Percentiles rank a stretch among this genome's conserved stretches.
These are phyloP conservation scores for Luffa aegyptiaca DNA, from an alignment of 306 rosid genomes.

Conservation along the genomic window DNA sequence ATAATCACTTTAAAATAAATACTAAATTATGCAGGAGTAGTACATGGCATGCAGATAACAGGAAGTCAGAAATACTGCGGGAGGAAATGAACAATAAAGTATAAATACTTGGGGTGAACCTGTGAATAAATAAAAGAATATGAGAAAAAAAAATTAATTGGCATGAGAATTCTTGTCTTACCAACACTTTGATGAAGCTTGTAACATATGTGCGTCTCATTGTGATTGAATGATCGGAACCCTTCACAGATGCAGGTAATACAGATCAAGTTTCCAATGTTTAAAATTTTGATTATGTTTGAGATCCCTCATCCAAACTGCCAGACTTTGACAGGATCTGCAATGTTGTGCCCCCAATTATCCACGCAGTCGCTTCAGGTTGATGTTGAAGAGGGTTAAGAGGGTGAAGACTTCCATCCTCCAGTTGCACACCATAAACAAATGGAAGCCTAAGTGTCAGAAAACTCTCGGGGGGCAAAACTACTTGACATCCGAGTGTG, in stretches of 20 bases:
- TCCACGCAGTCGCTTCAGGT: conserved; percentile 90
- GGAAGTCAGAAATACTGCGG: background rate
- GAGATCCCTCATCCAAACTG: conserved; percentile 37
- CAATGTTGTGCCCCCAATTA: conserved; percentile 61
- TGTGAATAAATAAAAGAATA: background rate
- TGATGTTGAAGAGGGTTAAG: conserved; percentile 63
- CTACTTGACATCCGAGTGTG: conserved; percentile 58
- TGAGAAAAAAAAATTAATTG: background rate
- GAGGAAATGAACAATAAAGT: background rate
- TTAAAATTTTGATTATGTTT: conserved; percentile 21
- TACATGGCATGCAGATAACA: background rate
- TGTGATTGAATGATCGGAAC: background rate
- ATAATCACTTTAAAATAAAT: background rate
- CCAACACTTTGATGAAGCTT: background rate
- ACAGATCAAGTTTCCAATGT: conserved; percentile 12
- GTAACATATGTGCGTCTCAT: background rate
- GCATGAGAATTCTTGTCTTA: background rate
- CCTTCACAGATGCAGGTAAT: background rate
- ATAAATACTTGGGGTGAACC: background rate
- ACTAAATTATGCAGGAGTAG: background rate
- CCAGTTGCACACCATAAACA: conserved; percentile 72
- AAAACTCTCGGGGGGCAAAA: conserved; percentile 88
- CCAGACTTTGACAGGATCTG: conserved; percentile 54
- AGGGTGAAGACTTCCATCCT: conserved; percentile 53
- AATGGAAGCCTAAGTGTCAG: conserved; percentile 76